A percentile compares a stretch with the other conserved stretches of the same genome.
Evolutionary conservation across 495 filamentous ascomycete species (phyloP).

Genomic region (Penicillium herquei): DNA sequence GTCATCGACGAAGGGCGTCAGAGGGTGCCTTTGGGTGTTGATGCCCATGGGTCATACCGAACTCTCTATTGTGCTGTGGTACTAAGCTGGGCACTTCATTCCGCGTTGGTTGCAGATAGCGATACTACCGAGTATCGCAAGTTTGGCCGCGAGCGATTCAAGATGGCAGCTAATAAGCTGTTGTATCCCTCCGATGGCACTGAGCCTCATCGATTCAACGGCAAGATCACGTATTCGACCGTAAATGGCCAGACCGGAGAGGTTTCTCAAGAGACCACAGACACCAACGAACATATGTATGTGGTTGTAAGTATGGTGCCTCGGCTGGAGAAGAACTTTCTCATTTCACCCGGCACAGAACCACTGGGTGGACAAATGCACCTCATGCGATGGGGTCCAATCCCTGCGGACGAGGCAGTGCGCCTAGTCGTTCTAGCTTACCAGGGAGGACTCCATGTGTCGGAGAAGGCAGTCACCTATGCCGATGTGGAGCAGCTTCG

Average conservation of each 20-base stretch:
- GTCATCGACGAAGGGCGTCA: slow-evolving; percentile 38
- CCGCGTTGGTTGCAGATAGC: slow-evolving; percentile 80
- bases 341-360: slow-evolving; percentile 67
- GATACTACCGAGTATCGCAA: slow-evolving; percentile 75
- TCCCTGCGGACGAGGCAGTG: slow-evolving; percentile 63
- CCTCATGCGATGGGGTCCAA: slow-evolving; percentile 70
- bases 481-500: slow-evolving; percentile 58
- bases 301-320: slow-evolving; percentile 72
- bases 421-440: slow-evolving; percentile 75
- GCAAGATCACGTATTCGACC: slow-evolving; percentile 47
- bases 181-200: slow-evolving; percentile 59
- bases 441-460: slow-evolving; percentile 67
- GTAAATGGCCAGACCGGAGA: slow-evolving; percentile 13
- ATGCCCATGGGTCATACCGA: slow-evolving; percentile 20
- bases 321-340: slow-evolving; percentile 75
- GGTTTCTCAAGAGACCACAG: slow-evolving; percentile 1
- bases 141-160: slow-evolving; percentile 73
- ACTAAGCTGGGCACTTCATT: slow-evolving; percentile 83
- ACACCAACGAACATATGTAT: slow-evolving; percentile 57
- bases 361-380: slow-evolving; percentile 66
- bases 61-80: slow-evolving; percentile 75
- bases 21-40: slow-evolving; percentile 17
- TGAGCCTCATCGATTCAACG: slow-evolving; percentile 66
- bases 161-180: slow-evolving; percentile 75
- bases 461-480: slow-evolving; percentile 61